These are phyloP conservation scores for Modicella reniformis DNA, from an alignment of 371 early-diverging fungal species.

Conservation along the genomic window DNA sequence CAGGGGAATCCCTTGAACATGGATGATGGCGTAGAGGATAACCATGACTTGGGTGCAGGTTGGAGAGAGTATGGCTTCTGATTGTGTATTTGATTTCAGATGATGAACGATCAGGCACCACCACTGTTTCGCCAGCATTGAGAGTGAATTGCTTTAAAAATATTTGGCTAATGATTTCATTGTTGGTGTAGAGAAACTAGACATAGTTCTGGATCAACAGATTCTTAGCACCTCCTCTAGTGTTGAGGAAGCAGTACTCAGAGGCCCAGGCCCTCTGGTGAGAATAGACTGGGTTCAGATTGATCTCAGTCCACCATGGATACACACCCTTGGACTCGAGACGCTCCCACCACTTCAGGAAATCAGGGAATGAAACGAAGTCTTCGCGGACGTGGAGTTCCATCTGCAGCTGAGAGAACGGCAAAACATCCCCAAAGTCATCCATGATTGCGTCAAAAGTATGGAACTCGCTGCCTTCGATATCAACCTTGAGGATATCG, in stretches of 20 bases:
- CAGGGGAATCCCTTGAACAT: too few species aligned
- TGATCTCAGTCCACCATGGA: slow-evolving; percentile 51
- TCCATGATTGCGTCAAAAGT: slow-evolving; percentile 45
- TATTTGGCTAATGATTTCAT: too few species aligned
- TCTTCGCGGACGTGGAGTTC: slow-evolving; percentile 33
- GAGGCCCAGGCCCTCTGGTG: slow-evolving; percentile 35
- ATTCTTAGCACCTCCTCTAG: slow-evolving; percentile 43
- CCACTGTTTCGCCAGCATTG: too few species aligned
- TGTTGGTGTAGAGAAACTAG: neutral
- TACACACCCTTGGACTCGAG: slow-evolving; percentile 37
- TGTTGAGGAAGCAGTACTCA: slow-evolving; percentile 52
- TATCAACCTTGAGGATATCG: slow-evolving; percentile 47
- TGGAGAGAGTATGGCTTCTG: too few species aligned
- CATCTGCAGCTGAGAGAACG: slow-evolving; percentile 49
- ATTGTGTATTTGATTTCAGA: too few species aligned
- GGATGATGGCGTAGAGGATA: too few species aligned
- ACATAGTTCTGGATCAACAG: slow-evolving; percentile 48
- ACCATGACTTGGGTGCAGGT: too few species aligned
- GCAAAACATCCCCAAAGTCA: slow-evolving; percentile 37
- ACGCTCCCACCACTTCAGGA: slow-evolving; percentile 47
- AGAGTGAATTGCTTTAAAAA: too few species aligned
- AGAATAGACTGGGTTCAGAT: slow-evolving; percentile 37
- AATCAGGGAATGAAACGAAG: slow-evolving; percentile 15
- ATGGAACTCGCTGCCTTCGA: slow-evolving; percentile 34
- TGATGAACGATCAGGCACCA: too few species aligned